phyloP scores from a whole-genome alignment of 352 stramenopile genomes.

The Pythium folliculosum region DNA sequence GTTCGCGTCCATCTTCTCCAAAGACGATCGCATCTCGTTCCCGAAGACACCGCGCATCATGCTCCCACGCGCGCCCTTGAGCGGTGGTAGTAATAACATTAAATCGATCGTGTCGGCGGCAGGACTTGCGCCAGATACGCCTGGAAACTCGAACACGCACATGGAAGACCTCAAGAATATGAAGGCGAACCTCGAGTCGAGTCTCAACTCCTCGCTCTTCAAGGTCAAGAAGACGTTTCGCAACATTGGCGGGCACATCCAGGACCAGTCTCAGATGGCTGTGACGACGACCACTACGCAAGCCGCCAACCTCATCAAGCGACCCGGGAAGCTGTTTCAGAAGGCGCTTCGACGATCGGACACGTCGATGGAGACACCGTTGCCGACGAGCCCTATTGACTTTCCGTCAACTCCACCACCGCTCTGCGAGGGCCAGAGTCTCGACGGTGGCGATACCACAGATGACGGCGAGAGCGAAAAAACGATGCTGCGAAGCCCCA shows the following conservation, averaged over 20 bases:
- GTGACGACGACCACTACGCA: conserved; percentile 30
- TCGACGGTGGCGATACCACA: not conserved
- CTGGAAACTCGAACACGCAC: conserved; percentile 8
- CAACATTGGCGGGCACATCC: conserved; percentile 56
- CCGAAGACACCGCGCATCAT: conserved; percentile 53
- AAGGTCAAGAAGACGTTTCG: conserved; percentile 78
- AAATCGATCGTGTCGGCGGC: conserved; percentile 13
- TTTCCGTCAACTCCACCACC: conserved; percentile 21
- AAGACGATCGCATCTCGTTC: conserved; percentile 66
- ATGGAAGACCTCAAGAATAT: conserved; percentile 79
- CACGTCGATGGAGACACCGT: conserved; percentile 9
- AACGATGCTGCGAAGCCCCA: conserved; percentile 15
- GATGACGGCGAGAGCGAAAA: conserved; percentile 13
- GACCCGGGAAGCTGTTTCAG: conserved; percentile 62
- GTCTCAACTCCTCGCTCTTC: conserved; percentile 65
- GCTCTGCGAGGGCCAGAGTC: not conserved
- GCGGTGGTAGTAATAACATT: not conserved
- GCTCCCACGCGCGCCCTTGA: conserved; percentile 9
- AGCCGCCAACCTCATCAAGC: conserved; percentile 73
- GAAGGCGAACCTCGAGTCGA: conserved; percentile 73
- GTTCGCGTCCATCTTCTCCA: conserved; percentile 52
- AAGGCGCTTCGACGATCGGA: conserved; percentile 36
- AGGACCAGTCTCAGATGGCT: conserved; percentile 25
- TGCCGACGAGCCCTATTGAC: not conserved
- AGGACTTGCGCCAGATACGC: not conserved